Evolutionary conservation across 177 flowering plant genomes (phyloP), one percentile per base, ranked within the genome.

Genomic region (Vitis hybrid): DNA sequence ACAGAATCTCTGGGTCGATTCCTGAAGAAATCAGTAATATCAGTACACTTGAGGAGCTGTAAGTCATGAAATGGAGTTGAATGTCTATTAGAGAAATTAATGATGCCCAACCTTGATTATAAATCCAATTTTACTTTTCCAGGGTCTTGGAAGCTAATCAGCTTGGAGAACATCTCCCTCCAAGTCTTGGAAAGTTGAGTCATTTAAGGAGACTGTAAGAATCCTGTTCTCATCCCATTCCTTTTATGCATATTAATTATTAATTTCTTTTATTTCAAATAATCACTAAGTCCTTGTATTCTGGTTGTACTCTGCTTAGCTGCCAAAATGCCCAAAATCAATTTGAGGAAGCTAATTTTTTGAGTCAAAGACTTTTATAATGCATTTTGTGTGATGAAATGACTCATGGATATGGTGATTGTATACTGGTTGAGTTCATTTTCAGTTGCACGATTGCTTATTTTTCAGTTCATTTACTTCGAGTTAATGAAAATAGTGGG

Each of bases 1-100:
- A 93, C 76, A 85, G 87, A n/a, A 54, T 92, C 4, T 78, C 68
- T 61, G 97, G 96, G 63, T 13, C 83, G 15, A 90, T 93, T 72
- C 98, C 97, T 2, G 56, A 14, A 49, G 89, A 84, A 73, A 68
- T 90, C 69, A 95, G 89, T 18, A 73, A 82, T 49, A 85, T 91
- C 66, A 3, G 71, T 56, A 85, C 87, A 4, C 85, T 93, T 15
- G 78, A 73, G 62, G 78, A 76, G 4, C 74, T 93, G 97, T 93
- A 85, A 85, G 94, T 81, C 26, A 67, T 70, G 57, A 45, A 51
- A n/a, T 32, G 7, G 17, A 14, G 12, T 59, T 15, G 4, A 55
- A 12, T 11, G 14, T 21, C 30, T 30, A 19, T 34, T 66, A 14
- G 9, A 4, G n/a, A 51, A 17, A 51, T 23, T 30, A 26, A n/a